These are phyloP conservation scores for Piromyces finnis DNA, from an alignment of 192 early-diverging fungal genomes.

Conservation along the genomic window DNA sequence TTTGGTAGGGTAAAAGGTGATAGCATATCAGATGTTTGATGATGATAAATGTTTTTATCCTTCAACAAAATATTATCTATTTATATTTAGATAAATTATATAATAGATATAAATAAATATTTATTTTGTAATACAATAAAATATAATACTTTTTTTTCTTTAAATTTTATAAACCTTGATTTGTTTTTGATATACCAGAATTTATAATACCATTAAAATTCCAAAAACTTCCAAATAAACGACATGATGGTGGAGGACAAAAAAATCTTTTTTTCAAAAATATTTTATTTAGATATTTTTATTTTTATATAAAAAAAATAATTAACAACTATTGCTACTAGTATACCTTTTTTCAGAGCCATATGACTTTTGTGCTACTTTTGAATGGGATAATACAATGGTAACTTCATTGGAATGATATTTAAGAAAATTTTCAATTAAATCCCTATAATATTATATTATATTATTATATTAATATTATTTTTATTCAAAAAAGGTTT, in stretches of 20 bases:
- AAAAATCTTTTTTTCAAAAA: neutral
- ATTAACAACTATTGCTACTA: no score
- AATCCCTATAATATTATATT: no score
- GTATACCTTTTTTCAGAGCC: slow-evolving; percentile 72
- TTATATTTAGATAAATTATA: no score
- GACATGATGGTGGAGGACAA: neutral
- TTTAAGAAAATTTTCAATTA: neutral
- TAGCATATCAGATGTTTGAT: neutral
- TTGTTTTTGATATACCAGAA: neutral
- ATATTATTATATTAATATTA: no score
- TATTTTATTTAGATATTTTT: no score
- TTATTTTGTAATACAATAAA: no score
- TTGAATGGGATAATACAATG: slow-evolving; percentile 65
- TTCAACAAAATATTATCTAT: no score
- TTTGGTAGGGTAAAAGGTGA: neutral
- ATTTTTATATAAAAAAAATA: no score
- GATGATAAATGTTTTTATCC: neutral
- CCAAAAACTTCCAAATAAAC: neutral
- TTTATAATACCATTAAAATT: neutral
- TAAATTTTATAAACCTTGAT: no score
- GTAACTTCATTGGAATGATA: slow-evolving; percentile 30
- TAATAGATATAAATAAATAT: no score
- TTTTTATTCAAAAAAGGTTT: no score
- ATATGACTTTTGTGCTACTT: slow-evolving; percentile 85
- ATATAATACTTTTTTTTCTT: no score